Evolutionary conservation across 2,329 filamentous ascomycete genomes (phyloP), one percentile per base, ranked within the genome.

Genomic region (Botrytis sinoallii): DNA sequence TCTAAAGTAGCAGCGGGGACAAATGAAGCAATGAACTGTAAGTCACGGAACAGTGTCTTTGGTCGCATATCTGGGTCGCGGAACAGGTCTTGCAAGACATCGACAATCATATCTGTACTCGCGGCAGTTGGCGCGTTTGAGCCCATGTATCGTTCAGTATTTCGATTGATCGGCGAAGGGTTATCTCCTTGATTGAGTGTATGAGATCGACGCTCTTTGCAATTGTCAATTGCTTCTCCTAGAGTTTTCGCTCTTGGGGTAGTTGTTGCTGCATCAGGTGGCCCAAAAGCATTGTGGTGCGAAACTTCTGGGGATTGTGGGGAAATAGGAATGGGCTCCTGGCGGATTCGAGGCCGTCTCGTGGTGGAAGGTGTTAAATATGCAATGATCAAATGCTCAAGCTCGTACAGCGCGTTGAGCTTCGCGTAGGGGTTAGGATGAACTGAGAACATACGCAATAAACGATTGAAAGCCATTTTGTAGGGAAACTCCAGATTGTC

Each of bases 401-500:
- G 86, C 81, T 98, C 94, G 75, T 92, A 90, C 7, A 98, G 85
- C 0, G 93, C 92, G 76, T 92, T 91, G 20, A 99, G 87, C 82
- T 99, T 99, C 35, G 89, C 88, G 77, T 92, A 92, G 0, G 96
- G 96, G 80, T 96, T 97, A 0, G 93, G 93, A 77, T 97, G 93
- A 6, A 95, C 93, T 60, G 93, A 94, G 78, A 99, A 97, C 84
- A 94, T 94, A 76, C 90, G 90, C 46, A 98, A 85, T 1, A 98
- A 86, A 20, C 91, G 90, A 77, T 90, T 87, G 80, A 97, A 98
- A 0, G 94, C 92, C 77, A 90, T 89, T 70, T 89, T 89, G 80
- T 95, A 98, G 0, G 93, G 93, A 78, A 97, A 97, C 57, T 92
- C 90, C 8, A 78, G 79, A 46, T 79, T 78, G 16, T 80, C 78